phyloP scores from a whole-genome alignment of 2,329 filamentous ascomycete species.

The Aschersonia sp. region DNA sequence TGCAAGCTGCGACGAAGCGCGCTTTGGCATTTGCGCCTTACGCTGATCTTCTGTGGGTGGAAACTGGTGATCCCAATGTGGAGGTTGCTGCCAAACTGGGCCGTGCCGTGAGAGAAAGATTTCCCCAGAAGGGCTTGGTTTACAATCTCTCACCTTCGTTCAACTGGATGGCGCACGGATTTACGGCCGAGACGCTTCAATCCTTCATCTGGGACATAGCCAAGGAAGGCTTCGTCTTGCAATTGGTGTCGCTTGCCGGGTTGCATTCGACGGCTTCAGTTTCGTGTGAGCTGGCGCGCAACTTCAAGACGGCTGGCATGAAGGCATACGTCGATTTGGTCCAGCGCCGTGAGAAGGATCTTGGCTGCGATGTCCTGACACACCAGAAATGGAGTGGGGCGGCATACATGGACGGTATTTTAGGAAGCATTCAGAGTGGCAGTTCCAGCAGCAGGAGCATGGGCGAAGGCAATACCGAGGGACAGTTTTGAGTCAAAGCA shows the following conservation, averaged over 20 bases:
- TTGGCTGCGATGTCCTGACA: constrained; percentile 82
- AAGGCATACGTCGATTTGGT: constrained; percentile 92
- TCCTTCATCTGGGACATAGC: constrained; percentile 96
- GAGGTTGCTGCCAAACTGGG: constrained; percentile 63
- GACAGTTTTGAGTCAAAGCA: constrained; percentile 32
- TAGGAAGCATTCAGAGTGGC: constrained; percentile 82
- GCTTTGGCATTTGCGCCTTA: constrained; percentile 84
- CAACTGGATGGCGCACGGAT: constrained; percentile 97
- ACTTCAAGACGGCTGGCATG: constrained; percentile 89
- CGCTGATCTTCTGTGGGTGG: constrained; percentile 92
- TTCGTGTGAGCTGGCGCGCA: constrained; percentile 59
- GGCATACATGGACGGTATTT: constrained; percentile 70
- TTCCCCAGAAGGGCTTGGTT: constrained; percentile 76
- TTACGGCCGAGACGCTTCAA: constrained; percentile 67
- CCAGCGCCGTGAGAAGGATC: constrained; percentile 78
- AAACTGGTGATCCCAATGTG: constrained; percentile 83
- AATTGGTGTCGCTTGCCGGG: constrained; percentile 53
- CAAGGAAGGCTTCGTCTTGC: constrained; percentile 63
- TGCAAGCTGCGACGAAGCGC: constrained; percentile 80
- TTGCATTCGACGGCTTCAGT: constrained; percentile 51
- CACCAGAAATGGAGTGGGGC: constrained; percentile 76
- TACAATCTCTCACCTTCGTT: constrained; percentile 96
- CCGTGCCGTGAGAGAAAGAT: constrained; percentile 52
- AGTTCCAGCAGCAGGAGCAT: constrained; percentile 84
- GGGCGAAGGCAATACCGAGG: constrained; percentile 88